Conservation (phyloP, 345 rosid genomes). For the Pistacia vera region DNA sequence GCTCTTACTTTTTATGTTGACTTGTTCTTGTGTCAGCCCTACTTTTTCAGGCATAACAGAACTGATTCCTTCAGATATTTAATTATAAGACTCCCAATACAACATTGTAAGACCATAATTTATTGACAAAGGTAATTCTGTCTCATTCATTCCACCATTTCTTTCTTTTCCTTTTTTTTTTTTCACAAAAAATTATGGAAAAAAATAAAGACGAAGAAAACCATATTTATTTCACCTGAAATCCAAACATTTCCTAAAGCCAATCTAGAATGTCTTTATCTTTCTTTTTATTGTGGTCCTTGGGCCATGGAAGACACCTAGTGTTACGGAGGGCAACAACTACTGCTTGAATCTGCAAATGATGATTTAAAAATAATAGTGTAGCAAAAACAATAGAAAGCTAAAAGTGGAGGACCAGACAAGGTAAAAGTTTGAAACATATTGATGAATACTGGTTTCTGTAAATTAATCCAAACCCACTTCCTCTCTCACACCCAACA, state of each 20-base stretch:
- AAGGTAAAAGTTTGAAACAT: slow-evolving; percentile 19
- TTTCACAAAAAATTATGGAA: no score
- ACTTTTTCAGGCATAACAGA: no score
- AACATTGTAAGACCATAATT: slow-evolving; percentile 1
- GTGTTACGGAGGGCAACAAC: slow-evolving; percentile 91
- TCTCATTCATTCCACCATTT: slow-evolving; percentile 36
- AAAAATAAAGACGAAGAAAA: no score
- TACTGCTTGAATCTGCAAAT: slow-evolving; percentile 86
- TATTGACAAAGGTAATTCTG: background rate
- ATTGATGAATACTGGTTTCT: no score
- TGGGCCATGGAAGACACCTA: slow-evolving; percentile 99
- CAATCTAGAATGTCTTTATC: slow-evolving; percentile 96
- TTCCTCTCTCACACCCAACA: no score
- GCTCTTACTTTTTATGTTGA: no score
- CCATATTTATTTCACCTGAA: slow-evolving; percentile 59
- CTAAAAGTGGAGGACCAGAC: slow-evolving; percentile 15
- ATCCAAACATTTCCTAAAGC: slow-evolving; percentile 99
- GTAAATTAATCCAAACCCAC: no score
- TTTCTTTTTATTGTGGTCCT: slow-evolving; percentile 74
- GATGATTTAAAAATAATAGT: slow-evolving; percentile 12
- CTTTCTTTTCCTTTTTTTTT: no score
- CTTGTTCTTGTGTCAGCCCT: no score
- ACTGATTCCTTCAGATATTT: background rate
- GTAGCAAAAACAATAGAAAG: slow-evolving; percentile 7
- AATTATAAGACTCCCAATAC: background rate